Base-by-base conservation (phyloP, 2,329 filamentous ascomycete genomes). In the Gaeumannomyces tritici region DNA sequence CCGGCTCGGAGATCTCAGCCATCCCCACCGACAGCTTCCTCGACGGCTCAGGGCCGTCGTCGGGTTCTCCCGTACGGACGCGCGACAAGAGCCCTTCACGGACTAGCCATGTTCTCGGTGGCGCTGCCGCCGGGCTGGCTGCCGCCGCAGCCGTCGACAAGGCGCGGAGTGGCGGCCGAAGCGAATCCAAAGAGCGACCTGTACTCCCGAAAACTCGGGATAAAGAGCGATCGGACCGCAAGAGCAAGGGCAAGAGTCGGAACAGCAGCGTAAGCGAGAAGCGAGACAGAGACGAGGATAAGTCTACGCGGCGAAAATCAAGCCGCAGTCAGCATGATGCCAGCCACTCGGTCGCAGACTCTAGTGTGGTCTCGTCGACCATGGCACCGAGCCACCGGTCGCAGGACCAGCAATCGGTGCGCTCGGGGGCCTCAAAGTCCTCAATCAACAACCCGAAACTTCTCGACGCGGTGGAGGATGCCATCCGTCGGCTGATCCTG, bases 391-490 rank as follows among this genome's bases (percentile, higher is more conserved):
- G 79, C 70, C 82, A 85, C 67, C 80, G 81, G 57, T 85, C 83
- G 0, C 73, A 79, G 63, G 82, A 84, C 66, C 78, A 81, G 65
- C 78, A 83, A 70, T 83, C 82, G 42, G 73, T 78, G 64, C 79
- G 77, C 62, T 82, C 80, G 0, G 76, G 75, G 9, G 74, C 74
- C 28, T 85, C 83, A 31, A 78, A 77, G 27, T 90, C 91, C 3
- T 93, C 90, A 0, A 90, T 96, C 72, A 96, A 96, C 75, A 96
- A 97, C 70, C 93, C 93, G 0, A 95, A 91, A 71, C 78, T 97
- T 2, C 82, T 97, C 2, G 90, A 95, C 70, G 95, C 92, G 0
- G 93, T 97, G 3, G 93, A 97, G 75, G 92, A 96, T 75, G 92
- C 92, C 18, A 96, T 97, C 70, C 88, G 91, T 65, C 85, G 92